Conservation (phyloP, 495 filamentous ascomycete species). For the Penicillium salamii region DNA sequence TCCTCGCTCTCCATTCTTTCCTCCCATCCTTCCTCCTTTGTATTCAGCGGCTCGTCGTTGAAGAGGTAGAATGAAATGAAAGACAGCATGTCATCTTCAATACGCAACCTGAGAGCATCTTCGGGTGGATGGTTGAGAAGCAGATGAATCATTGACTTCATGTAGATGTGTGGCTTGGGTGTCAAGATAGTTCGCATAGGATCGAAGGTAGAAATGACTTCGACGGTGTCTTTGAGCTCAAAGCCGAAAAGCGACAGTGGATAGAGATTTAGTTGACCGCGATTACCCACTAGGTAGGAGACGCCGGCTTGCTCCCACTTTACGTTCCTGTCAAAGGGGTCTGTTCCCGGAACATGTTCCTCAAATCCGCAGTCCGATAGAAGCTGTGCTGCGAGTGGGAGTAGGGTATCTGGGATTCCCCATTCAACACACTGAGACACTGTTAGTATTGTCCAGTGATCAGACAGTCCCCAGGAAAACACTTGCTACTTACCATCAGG, state of each 20-base stretch:
- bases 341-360: slow-evolving; percentile 1
- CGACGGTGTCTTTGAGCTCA: slow-evolving; percentile 12
- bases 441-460: not conserved
- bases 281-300: not conserved
- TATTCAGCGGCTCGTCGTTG: slow-evolving; percentile 9
- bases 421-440: slow-evolving; percentile 13
- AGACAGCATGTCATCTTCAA: slow-evolving; percentile 7
- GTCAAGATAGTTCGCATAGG: slow-evolving; percentile 6
- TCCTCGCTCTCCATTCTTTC: slow-evolving; percentile 17
- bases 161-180: slow-evolving; percentile 15
- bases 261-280: slow-evolving; percentile 8
- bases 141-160: slow-evolving; percentile 8
- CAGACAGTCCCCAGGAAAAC: not conserved
- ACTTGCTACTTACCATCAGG: slow-evolving; percentile 11
- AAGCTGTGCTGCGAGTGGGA: slow-evolving; percentile 9
- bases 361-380: slow-evolving; percentile 8
- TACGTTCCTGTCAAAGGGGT: not conserved
- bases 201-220: slow-evolving; percentile 16
- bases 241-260: slow-evolving; percentile 17
- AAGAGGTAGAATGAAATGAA: slow-evolving; percentile 18
- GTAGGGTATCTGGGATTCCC: slow-evolving; percentile 13
- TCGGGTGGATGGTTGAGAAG: not conserved
- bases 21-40: slow-evolving; percentile 5
- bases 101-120: slow-evolving; percentile 2
- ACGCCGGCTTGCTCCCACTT: slow-evolving; percentile 5